phyloP scores from a whole-genome alignment of 2,329 filamentous ascomycete species.

The Mariannaea elegans region DNA sequence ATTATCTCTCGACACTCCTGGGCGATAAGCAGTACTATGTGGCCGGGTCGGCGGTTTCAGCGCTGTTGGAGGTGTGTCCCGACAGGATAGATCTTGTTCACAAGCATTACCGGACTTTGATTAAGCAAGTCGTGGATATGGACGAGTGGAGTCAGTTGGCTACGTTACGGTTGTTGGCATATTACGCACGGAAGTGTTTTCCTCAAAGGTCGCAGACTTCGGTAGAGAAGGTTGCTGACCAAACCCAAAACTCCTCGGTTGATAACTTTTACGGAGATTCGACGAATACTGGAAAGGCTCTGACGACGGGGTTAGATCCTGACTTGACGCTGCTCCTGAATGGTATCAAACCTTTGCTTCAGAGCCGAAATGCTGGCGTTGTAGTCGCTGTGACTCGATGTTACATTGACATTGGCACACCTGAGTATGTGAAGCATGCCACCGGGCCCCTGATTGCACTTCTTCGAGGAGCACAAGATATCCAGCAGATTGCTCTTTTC shows the following conservation, averaged over 20 bases:
- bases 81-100: constrained; percentile 89
- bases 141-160: constrained; percentile 97
- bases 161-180: constrained; percentile 80
- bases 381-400: constrained; percentile 87
- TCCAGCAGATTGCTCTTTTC: constrained; percentile 88
- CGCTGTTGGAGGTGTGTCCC: constrained; percentile 90
- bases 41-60: constrained; percentile 89
- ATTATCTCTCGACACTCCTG: constrained; percentile 80
- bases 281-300: constrained; percentile 54
- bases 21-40: constrained; percentile 96
- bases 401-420: constrained; percentile 84
- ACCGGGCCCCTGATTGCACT: constrained; percentile 88
- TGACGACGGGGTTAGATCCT: constrained; percentile 70
- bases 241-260: constrained; percentile 50
- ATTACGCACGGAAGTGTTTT: constrained; percentile 89
- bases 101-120: constrained; percentile 83
- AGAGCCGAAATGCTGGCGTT: constrained; percentile 92
- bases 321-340: constrained; percentile 86
- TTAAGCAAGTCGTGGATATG: constrained; percentile 96
- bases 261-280: constrained; percentile 85
- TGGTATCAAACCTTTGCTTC: constrained; percentile 82
- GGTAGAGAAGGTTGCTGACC: constrained; percentile 51
- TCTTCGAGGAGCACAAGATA: constrained; percentile 83
- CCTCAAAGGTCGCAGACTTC: constrained; percentile 71
- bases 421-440: constrained; percentile 76